phyloP scores from a whole-genome alignment of 768 basidiomycete genomes.

The Boletus sensibilis region DNA sequence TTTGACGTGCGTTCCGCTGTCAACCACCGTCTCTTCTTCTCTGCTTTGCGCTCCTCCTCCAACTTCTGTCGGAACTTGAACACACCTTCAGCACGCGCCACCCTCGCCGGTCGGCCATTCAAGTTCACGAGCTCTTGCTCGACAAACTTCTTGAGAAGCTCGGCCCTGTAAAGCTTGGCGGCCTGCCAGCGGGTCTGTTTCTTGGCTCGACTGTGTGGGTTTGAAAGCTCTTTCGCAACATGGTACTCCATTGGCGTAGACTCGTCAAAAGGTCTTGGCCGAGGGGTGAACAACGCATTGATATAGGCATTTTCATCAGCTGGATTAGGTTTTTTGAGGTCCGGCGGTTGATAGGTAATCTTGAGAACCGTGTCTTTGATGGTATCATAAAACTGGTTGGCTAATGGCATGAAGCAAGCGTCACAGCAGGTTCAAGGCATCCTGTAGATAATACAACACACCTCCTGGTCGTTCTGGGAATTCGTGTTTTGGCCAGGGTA shows the following conservation, averaged over 20 bases:
- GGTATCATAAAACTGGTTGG: conserved; percentile 61
- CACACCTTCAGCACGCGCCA: conserved; percentile 70
- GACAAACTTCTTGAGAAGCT: conserved; percentile 53
- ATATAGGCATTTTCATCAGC: conserved; percentile 60
- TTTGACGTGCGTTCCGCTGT: conserved; percentile 39
- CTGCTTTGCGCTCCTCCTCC: conserved; percentile 54
- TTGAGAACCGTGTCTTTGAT: conserved; percentile 54
- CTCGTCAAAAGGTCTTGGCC: conserved; percentile 45
- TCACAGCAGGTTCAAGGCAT: conserved; percentile 4
- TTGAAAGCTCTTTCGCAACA: conserved; percentile 68
- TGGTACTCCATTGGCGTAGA: conserved; percentile 63
- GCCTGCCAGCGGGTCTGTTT: conserved; percentile 76
- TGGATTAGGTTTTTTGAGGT: conserved; percentile 36
- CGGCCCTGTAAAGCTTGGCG: conserved; percentile 45
- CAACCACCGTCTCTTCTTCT: conserved; percentile 57
- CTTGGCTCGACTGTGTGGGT: conserved; percentile 81
- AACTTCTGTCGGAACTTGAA: conserved; percentile 70
- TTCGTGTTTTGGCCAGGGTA: conserved; percentile 70
- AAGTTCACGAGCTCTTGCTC: conserved; percentile 53
- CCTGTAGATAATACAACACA: conserved; percentile 1
- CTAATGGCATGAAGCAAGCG: conserved; percentile 9
- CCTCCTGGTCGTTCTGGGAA: conserved; percentile 38
- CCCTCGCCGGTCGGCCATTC: conserved; percentile 57
- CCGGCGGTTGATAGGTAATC: conserved; percentile 70
- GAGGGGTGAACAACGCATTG: conserved; percentile 46